Conservation (phyloP, 176 grass and related monocot species). For the Rhynchospora tenuis region DNA sequence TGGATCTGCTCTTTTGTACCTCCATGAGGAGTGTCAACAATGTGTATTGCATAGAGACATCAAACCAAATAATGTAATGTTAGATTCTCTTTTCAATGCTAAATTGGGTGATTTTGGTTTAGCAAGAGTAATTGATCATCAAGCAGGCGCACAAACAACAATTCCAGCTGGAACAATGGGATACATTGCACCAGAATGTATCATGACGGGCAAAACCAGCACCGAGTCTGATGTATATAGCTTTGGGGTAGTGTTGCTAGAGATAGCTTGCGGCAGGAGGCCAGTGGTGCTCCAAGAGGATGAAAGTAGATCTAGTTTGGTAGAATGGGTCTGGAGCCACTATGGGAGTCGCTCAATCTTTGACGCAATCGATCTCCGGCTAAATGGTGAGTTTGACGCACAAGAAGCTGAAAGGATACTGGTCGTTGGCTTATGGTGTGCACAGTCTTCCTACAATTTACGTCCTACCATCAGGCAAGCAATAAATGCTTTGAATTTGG, state of each 20-base stretch:
- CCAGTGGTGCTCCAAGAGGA: constrained; percentile 14
- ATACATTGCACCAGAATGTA: constrained; percentile 37
- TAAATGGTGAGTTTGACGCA: constrained; percentile 24
- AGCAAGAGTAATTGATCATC: constrained; percentile 38
- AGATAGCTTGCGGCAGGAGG: constrained; percentile 29
- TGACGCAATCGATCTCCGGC: constrained; percentile 14
- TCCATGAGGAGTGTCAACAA: constrained; percentile 37
- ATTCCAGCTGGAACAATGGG: constrained; percentile 27
- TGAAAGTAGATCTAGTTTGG: constrained; percentile 14
- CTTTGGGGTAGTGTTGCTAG: constrained; percentile 37
- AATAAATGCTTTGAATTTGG: constrained; percentile 26
- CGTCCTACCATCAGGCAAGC: constrained; percentile 34
- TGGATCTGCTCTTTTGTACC: constrained; percentile 32
- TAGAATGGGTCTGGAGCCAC: constrained; percentile 28
- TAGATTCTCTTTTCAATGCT: constrained; percentile 13
- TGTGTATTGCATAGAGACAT: constrained; percentile 38
- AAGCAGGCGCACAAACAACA: constrained; percentile 9
- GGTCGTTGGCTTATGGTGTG: constrained; percentile 46
- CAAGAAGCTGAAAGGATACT: constrained; percentile 31
- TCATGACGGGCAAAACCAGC: constrained; percentile 27
- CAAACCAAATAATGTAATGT: constrained; percentile 41
- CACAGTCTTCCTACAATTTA: constrained; percentile 28
- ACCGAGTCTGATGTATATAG: constrained; percentile 36
- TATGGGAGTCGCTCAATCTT: constrained; percentile 21
- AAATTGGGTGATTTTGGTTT: constrained; percentile 1